These are phyloP conservation scores for Copromyces sp. DNA, from an alignment of 495 filamentous ascomycete genomes.

Conservation along the genomic window DNA sequence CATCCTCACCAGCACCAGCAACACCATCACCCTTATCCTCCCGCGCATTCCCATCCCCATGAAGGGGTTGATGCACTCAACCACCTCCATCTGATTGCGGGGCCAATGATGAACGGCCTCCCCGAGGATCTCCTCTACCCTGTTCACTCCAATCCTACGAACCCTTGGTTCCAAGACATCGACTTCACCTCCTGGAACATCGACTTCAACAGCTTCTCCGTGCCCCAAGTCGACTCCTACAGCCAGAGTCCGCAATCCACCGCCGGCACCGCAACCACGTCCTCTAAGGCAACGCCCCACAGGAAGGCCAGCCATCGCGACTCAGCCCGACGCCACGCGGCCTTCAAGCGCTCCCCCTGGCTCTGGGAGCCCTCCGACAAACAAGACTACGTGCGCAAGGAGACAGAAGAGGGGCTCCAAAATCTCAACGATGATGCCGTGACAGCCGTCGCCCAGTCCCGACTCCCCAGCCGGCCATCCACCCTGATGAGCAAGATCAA, in stretches of 20 bases:
- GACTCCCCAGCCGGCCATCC: background rate
- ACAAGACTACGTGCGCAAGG: slow-evolving; percentile 13
- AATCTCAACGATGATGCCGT: slow-evolving; percentile 4
- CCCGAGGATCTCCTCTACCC: slow-evolving; percentile 4
- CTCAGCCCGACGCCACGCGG: slow-evolving; percentile 9
- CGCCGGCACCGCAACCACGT: background rate
- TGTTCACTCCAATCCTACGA: slow-evolving; percentile 3
- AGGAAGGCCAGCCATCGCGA: slow-evolving; percentile 2
- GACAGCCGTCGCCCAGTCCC: background rate
- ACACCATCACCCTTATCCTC: background rate
- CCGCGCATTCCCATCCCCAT: background rate
- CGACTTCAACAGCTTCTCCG: slow-evolving; percentile 7
- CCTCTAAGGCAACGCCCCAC: background rate
- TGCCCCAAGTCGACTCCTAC: slow-evolving; percentile 10
- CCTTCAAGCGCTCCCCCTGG: slow-evolving; percentile 16
- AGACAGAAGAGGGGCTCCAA: slow-evolving; percentile 6
- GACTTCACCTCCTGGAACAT: slow-evolving; percentile 16
- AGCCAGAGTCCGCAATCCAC: slow-evolving; percentile 10
- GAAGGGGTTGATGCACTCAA: background rate
- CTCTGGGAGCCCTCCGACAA: slow-evolving; percentile 12
- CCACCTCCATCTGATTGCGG: background rate
- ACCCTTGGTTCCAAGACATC: slow-evolving; percentile 11
- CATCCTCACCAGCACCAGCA: background rate
- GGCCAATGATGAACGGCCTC: slow-evolving; percentile 2
- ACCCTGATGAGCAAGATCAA: slow-evolving; percentile 6